Evolutionary conservation across 345 rosid genomes (phyloP), one percentile per base, ranked within the genome.

Genomic region (Eucalyptus leucophloia): DNA sequence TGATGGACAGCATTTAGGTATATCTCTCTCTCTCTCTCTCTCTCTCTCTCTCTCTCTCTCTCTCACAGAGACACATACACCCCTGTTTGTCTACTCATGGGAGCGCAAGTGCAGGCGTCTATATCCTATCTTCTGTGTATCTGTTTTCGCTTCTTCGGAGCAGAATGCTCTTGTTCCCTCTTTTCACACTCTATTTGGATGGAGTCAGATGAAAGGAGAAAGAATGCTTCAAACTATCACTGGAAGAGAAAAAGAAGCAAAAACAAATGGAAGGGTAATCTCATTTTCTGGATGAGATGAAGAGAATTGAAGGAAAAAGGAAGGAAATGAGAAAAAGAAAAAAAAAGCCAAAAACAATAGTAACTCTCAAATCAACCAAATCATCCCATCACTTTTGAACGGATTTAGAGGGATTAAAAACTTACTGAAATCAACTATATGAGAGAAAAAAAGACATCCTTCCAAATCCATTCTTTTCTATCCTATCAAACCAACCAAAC

Each of bases 1-100:
- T 37, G 99, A 96, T 18, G 98, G 92, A 87, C 99, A 98, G 88
- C 98, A 94, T 42, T 90, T 95, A 93, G 99, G 99, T 98, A 93
- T 40, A 23, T 40, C n/a, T 60, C 17, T 82, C 83, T 40, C 42
- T 18, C 49, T 58, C 65, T 51, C 87, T 51, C 58, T 18, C 58
- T 86, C 56, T 28, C 28, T 83, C 49, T 12, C 49, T 42, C 50
- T 44, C 86, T 83, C 58, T 28, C 28, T 85, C 50, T 13, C 49
- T 42, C 50, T 42, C 86, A 6, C 54, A 2, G 12, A 32, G 42
- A 18, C 26, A 18, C 44, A 9, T 21, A 16, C 80, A 32, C 40
- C 19, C 42, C 80, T 32, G 10, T 34, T 9, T 18, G 44, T 69
- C 26, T 18, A 34, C 24, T 69, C 44, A 32, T 69, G 81, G 7